Percentiles rank a stretch among this genome's conserved stretches.
Evolutionary conservation across 192 early-diverging fungal genomes (phyloP).

Genomic region (Mortierella claussenii): DNA sequence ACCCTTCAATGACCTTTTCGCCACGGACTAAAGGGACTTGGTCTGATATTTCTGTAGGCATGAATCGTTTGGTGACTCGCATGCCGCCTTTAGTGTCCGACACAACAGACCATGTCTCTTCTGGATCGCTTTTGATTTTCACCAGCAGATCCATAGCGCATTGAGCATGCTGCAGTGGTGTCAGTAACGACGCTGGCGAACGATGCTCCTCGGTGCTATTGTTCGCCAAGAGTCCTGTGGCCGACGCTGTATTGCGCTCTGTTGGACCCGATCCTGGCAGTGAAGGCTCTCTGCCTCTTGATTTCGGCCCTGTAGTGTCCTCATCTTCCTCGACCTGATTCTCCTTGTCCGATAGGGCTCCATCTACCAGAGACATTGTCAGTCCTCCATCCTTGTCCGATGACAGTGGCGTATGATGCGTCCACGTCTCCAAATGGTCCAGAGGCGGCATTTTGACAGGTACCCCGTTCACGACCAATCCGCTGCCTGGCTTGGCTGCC

Average conservation of each 20-base stretch:
- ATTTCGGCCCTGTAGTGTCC: not conserved
- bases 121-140: conserved; percentile 52
- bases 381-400: conserved; percentile 8
- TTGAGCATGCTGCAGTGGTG: conserved; percentile 35
- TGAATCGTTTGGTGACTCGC: conserved; percentile 54
- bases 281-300: not conserved
- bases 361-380: conserved; percentile 24
- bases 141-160: conserved; percentile 35
- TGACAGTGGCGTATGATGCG: not conserved
- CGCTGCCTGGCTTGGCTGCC: conserved; percentile 43
- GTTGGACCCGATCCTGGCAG: not conserved
- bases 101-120: conserved; percentile 56
- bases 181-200: not conserved
- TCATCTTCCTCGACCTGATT: conserved; percentile 21
- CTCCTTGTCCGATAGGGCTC: conserved; percentile 17
- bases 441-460: conserved; percentile 42
- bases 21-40: conserved; percentile 58
- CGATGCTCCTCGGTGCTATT: conserved; percentile 1
- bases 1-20: conserved; percentile 63
- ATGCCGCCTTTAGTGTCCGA: conserved; percentile 57
- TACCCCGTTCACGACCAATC: conserved; percentile 39
- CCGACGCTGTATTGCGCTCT: not conserved
- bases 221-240: not conserved
- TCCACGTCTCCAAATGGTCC: conserved; percentile 44
- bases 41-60: conserved; percentile 53